These are phyloP conservation scores for Populus simonii DNA, from an alignment of 345 rosid species.

Conservation along the genomic window DNA sequence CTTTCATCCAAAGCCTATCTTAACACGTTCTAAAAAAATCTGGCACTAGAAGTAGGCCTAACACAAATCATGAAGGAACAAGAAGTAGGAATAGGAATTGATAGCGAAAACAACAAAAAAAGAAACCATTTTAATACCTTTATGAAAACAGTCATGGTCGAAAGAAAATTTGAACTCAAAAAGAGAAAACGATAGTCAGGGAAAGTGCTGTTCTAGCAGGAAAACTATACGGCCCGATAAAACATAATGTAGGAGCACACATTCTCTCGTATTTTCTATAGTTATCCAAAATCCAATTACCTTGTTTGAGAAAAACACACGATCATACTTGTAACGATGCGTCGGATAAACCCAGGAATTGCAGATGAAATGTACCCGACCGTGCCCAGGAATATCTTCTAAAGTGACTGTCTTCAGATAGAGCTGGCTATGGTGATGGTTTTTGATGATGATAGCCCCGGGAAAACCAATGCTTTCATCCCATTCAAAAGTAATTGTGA, in stretches of 20 bases:
- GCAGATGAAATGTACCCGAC: slow-evolving; percentile 64
- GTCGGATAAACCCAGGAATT: slow-evolving; percentile 92
- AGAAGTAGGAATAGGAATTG: not conserved
- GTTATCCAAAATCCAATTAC: slow-evolving; percentile 27
- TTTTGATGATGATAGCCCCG: slow-evolving; percentile 64
- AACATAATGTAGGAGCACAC: not conserved
- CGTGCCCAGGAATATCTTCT: slow-evolving; percentile 51
- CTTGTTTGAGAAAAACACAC: slow-evolving; percentile 89
- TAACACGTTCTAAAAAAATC: not conserved
- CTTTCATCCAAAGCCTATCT: not conserved
- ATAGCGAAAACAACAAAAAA: not conserved
- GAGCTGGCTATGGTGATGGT: slow-evolving; percentile 66
- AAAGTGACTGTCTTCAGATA: slow-evolving; percentile 59
- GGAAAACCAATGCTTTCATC: slow-evolving; percentile 60
- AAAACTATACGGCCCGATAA: not conserved
- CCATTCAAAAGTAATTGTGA: slow-evolving; percentile 61
- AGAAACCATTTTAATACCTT: not conserved
- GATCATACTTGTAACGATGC: slow-evolving; percentile 56
- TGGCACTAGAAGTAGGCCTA: not conserved
- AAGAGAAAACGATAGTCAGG: not conserved
- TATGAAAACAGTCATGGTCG: not conserved
- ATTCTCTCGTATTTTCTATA: not conserved
- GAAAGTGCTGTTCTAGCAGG: not conserved
- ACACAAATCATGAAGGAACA: not conserved
- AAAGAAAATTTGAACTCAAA: not conserved